phyloP scores from a whole-genome alignment of 116 monocot genomes.

The Thalassia testudinum region DNA sequence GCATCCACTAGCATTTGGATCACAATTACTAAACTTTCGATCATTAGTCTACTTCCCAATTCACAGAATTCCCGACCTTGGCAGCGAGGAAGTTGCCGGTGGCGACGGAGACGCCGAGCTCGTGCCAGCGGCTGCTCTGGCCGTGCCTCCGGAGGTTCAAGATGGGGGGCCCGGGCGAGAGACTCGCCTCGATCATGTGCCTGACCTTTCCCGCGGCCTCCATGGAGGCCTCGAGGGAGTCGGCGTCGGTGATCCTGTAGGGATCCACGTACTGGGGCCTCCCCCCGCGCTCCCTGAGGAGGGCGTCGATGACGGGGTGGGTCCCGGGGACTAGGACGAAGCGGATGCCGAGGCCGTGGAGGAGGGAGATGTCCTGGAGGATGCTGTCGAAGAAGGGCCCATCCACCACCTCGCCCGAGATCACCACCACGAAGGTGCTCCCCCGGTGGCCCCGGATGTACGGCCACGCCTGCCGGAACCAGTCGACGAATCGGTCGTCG shows the following conservation, averaged over 20 bases:
- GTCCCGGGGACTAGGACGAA: slow-evolving; percentile 89
- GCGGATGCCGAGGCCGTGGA: slow-evolving; percentile 89
- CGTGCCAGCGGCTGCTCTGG: slow-evolving; percentile 54
- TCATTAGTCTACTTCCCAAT: too few species aligned
- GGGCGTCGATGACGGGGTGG: slow-evolving; percentile 64
- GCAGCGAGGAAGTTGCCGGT: slow-evolving; percentile 77
- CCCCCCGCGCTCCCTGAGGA: slow-evolving; percentile 57
- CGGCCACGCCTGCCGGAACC: slow-evolving; percentile 88
- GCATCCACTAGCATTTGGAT: too few species aligned
- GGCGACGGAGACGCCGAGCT: slow-evolving; percentile 46
- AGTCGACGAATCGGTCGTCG: slow-evolving; percentile 40
- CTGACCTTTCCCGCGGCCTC: slow-evolving; percentile 55
- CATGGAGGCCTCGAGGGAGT: slow-evolving; percentile 60
- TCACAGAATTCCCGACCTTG: slow-evolving; percentile 36
- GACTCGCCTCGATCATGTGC: slow-evolving; percentile 49
- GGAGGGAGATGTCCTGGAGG: slow-evolving; percentile 90
- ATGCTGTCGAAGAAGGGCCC: slow-evolving; percentile 44
- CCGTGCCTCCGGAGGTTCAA: slow-evolving; percentile 56
- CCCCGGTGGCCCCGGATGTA: slow-evolving; percentile 68
- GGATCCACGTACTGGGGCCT: slow-evolving; percentile 47
- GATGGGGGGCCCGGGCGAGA: slow-evolving; percentile 69
- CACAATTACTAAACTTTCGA: too few species aligned
- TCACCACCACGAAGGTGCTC: slow-evolving; percentile 75
- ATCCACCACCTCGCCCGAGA: slow-evolving; percentile 57
- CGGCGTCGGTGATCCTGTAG: slow-evolving; percentile 51